Base-by-base conservation (phyloP, 2,329 filamentous ascomycete genomes). In the Graphilbum fragrans region DNA sequence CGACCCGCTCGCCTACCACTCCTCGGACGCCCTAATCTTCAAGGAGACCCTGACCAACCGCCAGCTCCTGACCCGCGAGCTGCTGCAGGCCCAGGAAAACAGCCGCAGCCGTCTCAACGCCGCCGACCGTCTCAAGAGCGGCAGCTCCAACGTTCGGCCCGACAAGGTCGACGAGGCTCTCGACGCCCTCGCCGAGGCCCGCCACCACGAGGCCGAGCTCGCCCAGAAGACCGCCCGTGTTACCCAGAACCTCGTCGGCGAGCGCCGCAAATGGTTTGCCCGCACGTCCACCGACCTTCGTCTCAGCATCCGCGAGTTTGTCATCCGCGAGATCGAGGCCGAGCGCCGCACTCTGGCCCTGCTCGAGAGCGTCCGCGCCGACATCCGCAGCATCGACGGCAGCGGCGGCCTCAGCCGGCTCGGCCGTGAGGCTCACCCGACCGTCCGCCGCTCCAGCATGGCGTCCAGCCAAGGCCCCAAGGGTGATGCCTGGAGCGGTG, bases 131-230 rank as follows among this genome's bases (percentile, higher is more conserved):
- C 72, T 98, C 46, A 94, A 93, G 57, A 78, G 81, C 17, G 78
- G 81, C 17, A 86, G 80, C 58, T 83, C 85, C 16, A 92, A 80
- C 44, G 88, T 98, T 29, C 82, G 86, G 47, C 75, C 83, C 29
- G 92, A 98, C 57, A 98, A 96, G 65, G 92, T 96, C 22, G 92
- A 98, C 58, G 92, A 98, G 62, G 92, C 92, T n/a, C 93, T 98
- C 54, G 73, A 79, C 17, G 76, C 86, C 5, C 72, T 96, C 5
- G 87, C 94, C 48, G 92, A 96, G 55, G 92, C 92, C 4, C 74
- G 82, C 42, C 80, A 74, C 48, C 78, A 84, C 50, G 92, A 98
- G 62, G 68, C 78, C 14, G 84, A 87, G 53, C 74, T 98, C 20
- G 75, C 77, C 46, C 77, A 84, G 52, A 95, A 94, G 65, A 93